A percentile compares a stretch with the other conserved stretches of the same genome.
Evolutionary conservation across 805 yeast species (phyloP).

Genomic region (Kluyveromyces aestuarii): DNA sequence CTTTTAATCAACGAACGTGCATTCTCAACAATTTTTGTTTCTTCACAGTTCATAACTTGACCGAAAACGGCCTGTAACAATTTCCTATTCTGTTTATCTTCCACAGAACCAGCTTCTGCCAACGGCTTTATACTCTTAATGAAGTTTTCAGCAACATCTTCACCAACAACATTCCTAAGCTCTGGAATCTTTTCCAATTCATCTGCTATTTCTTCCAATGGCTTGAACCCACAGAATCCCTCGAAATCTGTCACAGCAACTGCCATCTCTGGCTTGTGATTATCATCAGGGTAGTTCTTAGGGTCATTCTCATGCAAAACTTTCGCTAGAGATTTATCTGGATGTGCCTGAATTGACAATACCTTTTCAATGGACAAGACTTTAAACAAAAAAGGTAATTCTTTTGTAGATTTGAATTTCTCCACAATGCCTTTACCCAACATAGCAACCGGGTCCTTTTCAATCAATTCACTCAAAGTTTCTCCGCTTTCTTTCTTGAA

Average conservation of each 20-base stretch:
- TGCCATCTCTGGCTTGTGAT: conserved; percentile 99
- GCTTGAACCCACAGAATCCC: conserved; percentile 97
- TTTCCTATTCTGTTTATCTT: conserved; percentile 49
- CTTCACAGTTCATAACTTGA: conserved; percentile 76
- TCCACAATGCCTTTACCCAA: conserved; percentile 51
- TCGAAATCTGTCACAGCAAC: conserved; percentile 92
- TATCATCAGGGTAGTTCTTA: conserved; percentile 90
- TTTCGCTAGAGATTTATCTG: conserved; percentile 78
- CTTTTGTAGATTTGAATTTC: conserved; percentile 60
- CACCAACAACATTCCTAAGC: conserved; percentile 61
- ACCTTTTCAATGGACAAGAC: conserved; percentile 91
- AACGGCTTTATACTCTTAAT: conserved; percentile 35
- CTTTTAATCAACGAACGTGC: conserved; percentile 61
- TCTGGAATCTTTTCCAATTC: conserved; percentile 72
- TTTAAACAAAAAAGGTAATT: conserved; percentile 87
- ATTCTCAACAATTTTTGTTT: conserved; percentile 41
- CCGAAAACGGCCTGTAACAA: conserved; percentile 70
- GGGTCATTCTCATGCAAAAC: conserved; percentile 78
- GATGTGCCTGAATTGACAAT: conserved; percentile 94
- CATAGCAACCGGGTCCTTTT: conserved; percentile 44
- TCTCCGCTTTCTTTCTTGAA: conserved; percentile 43
- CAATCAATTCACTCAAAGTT: conserved; percentile 58
- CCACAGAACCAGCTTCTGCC: conserved; percentile 40
- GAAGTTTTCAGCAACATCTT: conserved; percentile 46
- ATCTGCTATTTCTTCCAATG: conserved; percentile 64